Evolutionary conservation across 345 rosid species (phyloP).

Genomic region (thale cress (Arabidopsis thaliana)): TAIR10.1 NC_003070.9:9327501-9328000

Average conservation of each 20-base stretch:
- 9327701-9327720: too few relatives aligned
- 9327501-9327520: too few relatives aligned
- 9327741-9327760: neutral
- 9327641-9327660: too few relatives aligned
- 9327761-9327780: neutral
- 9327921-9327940: conserved; percentile 17
- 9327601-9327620: too few relatives aligned
- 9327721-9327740: too few relatives aligned
- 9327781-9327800: conserved; percentile 15
- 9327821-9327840: conserved; percentile 9
- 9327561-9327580: too few relatives aligned
- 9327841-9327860: conserved; percentile 14
- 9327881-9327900: neutral
- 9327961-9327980: conserved; percentile 24
- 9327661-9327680: too few relatives aligned
- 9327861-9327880: conserved; percentile 38
- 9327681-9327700: too few relatives aligned
- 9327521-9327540: too few relatives aligned
- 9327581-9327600: too few relatives aligned
- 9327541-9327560: too few relatives aligned
- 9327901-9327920: conserved; percentile 29
- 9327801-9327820: conserved; percentile 24
- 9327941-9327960: conserved; percentile 26
- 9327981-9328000: neutral
- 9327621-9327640: too few relatives aligned